Conservation (phyloP, 257 asterid genomes). For the Solanum bulbocastanum region DNA sequence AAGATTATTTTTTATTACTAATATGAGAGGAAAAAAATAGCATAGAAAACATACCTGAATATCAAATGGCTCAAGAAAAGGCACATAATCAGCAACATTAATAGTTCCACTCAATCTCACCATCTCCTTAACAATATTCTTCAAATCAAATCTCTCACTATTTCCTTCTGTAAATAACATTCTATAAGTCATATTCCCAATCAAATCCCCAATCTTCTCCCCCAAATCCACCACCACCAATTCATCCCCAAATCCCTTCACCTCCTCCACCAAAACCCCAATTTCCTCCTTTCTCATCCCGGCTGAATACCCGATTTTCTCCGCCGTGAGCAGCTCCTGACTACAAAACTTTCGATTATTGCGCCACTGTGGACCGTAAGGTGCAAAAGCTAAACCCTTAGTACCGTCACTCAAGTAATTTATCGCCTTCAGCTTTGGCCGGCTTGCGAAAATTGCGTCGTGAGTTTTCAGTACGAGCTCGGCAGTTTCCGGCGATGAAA, state of each 20-base stretch:
- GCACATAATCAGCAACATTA: conserved; percentile 1
- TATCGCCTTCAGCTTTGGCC: background rate
- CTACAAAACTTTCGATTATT: background rate
- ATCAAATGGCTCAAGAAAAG: conserved; percentile 3
- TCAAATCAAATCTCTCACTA: background rate
- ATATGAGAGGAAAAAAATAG: no score
- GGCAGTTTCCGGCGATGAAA: background rate
- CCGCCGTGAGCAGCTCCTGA: background rate
- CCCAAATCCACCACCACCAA: background rate
- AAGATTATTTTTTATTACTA: no score
- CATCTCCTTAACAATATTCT: background rate
- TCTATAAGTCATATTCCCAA: background rate
- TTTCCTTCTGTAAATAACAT: background rate
- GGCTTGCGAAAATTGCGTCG: background rate
- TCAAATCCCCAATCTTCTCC: background rate
- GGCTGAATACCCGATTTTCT: background rate
- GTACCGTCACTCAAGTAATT: background rate
- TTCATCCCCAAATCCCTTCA: background rate
- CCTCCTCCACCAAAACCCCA: background rate
- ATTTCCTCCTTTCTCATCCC: conserved; percentile 2
- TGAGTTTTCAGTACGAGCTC: background rate
- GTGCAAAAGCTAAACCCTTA: background rate
- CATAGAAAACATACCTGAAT: background rate
- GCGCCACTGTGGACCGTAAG: background rate
- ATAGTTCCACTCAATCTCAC: background rate